Evolutionary conservation across 495 filamentous ascomycete species (phyloP).

Genomic region (Talaromyces ruber): DNA sequence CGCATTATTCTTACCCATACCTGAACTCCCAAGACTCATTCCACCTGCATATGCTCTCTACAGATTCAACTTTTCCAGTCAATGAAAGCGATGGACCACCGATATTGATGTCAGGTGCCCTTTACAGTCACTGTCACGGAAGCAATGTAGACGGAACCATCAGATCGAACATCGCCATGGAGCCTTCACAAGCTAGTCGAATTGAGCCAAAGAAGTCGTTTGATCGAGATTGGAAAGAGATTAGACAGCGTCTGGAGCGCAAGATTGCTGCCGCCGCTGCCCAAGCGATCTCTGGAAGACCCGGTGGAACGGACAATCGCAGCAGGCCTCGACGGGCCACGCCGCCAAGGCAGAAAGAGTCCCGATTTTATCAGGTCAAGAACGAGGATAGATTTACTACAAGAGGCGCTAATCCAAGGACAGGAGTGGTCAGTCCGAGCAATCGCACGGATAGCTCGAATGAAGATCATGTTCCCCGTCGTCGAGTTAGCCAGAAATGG

Average conservation of each 20-base stretch:
- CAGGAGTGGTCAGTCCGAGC: conserved; percentile 20
- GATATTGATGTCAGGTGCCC: conserved; percentile 2
- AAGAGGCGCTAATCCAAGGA: conserved; percentile 18
- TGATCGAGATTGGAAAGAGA: conserved; percentile 6
- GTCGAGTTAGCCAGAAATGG: conserved; percentile 16
- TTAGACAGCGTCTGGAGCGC: conserved; percentile 5
- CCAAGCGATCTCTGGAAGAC: conserved; percentile 4
- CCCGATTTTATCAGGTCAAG: conserved; percentile 2
- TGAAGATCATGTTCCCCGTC: conserved; percentile 3
- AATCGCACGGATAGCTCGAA: conserved; percentile 11
- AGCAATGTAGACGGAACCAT: not conserved
- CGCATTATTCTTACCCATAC: not conserved
- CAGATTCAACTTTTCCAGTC: not conserved
- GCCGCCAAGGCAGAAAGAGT: conserved; percentile 1
- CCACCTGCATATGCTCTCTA: not conserved
- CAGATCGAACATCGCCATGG: conserved; percentile 1
- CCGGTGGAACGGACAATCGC: conserved; percentile 3
- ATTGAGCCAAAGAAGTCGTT: conserved; percentile 3
- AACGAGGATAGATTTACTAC: conserved; percentile 13
- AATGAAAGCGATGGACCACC: not conserved
- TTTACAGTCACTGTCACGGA: conserved; percentile 2
- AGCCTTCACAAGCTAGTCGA: not conserved
- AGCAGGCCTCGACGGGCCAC: conserved; percentile 6
- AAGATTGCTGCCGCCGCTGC: conserved; percentile 6
- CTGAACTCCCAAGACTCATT: not conserved